Percentiles rank a stretch among this genome's conserved stretches.
These are phyloP conservation scores for Coniochaeta pulveracea DNA, from an alignment of 2,329 filamentous ascomycete genomes.

Conservation along the genomic window DNA sequence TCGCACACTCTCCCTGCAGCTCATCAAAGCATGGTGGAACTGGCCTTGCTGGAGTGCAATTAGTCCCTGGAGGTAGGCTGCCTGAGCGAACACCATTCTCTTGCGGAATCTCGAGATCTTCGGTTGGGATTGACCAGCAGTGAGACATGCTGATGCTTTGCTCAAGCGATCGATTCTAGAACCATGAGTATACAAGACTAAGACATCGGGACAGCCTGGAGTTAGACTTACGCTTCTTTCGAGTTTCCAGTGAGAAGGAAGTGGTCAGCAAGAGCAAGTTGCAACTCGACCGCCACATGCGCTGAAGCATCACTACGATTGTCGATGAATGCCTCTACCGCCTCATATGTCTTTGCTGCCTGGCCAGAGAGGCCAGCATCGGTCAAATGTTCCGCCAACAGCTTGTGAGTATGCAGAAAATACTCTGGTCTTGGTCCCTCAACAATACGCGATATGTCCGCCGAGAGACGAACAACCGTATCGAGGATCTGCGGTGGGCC, in stretches of 20 bases:
- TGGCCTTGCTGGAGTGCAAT: constrained; percentile 53
- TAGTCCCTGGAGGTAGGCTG: constrained; percentile 52
- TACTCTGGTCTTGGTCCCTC: constrained; percentile 21
- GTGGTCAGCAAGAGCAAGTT: constrained; percentile 67
- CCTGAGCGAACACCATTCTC: constrained; percentile 45
- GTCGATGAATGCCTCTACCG: constrained; percentile 39
- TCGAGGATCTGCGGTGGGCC: constrained; percentile 36
- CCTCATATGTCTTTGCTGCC: constrained; percentile 41
- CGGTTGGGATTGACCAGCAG: constrained; percentile 15
- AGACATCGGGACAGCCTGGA: too few relatives aligned
- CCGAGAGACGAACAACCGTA: constrained; percentile 32
- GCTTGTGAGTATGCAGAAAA: constrained; percentile 32
- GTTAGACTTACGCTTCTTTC: constrained; percentile 39
- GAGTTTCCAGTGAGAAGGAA: constrained; percentile 54
- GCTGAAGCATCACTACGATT: constrained; percentile 23
- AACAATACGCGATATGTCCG: constrained; percentile 26
- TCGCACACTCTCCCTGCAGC: constrained; percentile 46
- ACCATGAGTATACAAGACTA: not conserved
- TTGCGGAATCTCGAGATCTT: constrained; percentile 14
- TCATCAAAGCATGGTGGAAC: constrained; percentile 43
- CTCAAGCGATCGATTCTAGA: constrained; percentile 18
- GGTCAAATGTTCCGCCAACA: constrained; percentile 40
- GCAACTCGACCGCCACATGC: constrained; percentile 38
- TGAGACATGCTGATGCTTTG: constrained; percentile 26
- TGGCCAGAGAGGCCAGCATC: constrained; percentile 38